Evolutionary conservation across 352 stramenopile genomes (phyloP).

Genomic region (Hyphochytrium catenoides): DNA sequence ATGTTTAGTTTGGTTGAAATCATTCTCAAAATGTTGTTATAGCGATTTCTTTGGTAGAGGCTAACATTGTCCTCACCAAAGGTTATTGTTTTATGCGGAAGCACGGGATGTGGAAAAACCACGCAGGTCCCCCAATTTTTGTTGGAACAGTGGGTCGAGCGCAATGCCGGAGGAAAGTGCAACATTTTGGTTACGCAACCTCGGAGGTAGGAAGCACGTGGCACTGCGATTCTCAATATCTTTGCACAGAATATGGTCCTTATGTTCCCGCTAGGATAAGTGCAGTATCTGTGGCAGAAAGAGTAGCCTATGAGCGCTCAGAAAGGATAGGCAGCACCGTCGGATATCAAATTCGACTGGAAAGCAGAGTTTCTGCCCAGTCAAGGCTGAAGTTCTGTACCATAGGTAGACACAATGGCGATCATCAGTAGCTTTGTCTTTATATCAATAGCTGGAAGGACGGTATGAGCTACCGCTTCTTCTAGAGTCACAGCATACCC

Average conservation of each 20-base stretch:
- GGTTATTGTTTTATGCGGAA: slow-evolving; percentile 80
- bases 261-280: slow-evolving; percentile 30
- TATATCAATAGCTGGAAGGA: too few relatives aligned
- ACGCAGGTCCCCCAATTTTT: slow-evolving; percentile 93
- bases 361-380: slow-evolving; percentile 57
- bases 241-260: not conserved
- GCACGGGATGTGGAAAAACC: slow-evolving; percentile 83
- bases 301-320: slow-evolving; percentile 78
- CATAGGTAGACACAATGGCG: slow-evolving; percentile 44
- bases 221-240: not conserved
- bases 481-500: too few relatives aligned
- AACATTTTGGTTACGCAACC: slow-evolving; percentile 91
- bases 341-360: slow-evolving; percentile 88
- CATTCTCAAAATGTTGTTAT: too few relatives aligned
- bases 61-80: too few relatives aligned
- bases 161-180: slow-evolving; percentile 32
- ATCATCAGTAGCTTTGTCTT: too few relatives aligned
- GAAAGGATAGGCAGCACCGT: slow-evolving; percentile 58
- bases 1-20: too few relatives aligned
- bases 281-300: slow-evolving; percentile 82
- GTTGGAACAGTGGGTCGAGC: slow-evolving; percentile 60
- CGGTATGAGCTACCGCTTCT: too few relatives aligned
- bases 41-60: too few relatives aligned
- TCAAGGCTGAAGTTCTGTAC: slow-evolving; percentile 86
- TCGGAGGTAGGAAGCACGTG: slow-evolving; percentile 6